Conservation (phyloP, 805 yeast genomes). For the Metschnikowia corniflorae region DNA sequence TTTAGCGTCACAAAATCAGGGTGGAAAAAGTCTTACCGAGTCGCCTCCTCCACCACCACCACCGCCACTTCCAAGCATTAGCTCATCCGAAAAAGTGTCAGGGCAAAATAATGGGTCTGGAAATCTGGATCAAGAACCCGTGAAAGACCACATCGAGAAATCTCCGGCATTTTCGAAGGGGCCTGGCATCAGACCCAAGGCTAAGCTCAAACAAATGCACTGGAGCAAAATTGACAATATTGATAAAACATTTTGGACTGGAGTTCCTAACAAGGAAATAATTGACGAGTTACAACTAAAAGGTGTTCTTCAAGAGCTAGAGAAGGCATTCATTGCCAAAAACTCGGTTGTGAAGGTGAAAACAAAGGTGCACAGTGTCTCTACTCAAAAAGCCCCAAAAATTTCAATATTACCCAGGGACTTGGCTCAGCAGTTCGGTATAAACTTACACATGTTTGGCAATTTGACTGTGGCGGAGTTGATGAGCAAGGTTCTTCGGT, state of each 20-base stretch:
- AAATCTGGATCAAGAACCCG: too few relatives aligned
- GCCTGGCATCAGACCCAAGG: slow-evolving; percentile 56
- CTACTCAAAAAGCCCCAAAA: slow-evolving; percentile 35
- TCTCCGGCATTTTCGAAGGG: too few relatives aligned
- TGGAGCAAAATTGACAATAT: slow-evolving; percentile 92
- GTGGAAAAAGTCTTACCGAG: too few relatives aligned
- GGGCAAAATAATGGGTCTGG: too few relatives aligned
- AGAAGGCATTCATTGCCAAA: slow-evolving; percentile 82
- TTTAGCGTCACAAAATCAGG: slow-evolving; percentile 1
- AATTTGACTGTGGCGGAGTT: slow-evolving; percentile 51
- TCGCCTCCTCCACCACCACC: slow-evolving; percentile 23
- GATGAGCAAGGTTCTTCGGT: slow-evolving; percentile 50
- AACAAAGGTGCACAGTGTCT: slow-evolving; percentile 14
- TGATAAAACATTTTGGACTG: slow-evolving; percentile 83
- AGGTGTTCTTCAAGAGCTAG: slow-evolving; percentile 83
- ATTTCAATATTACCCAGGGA: slow-evolving; percentile 75
- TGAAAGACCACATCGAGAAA: too few relatives aligned
- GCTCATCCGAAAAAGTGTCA: too few relatives aligned
- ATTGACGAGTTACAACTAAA: slow-evolving; percentile 63
- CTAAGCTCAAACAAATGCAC: slow-evolving; percentile 87
- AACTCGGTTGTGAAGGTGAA: slow-evolving; percentile 44
- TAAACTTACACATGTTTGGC: slow-evolving; percentile 65
- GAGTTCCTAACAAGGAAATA: slow-evolving; percentile 53
- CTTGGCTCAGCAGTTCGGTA: slow-evolving; percentile 74
- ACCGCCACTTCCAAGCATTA: slow-evolving; percentile 15